A percentile compares a stretch with the other conserved stretches of the same genome.
Conservation (phyloP, 495 filamentous ascomycete genomes). For the Baudoinia panamericana region DNA sequence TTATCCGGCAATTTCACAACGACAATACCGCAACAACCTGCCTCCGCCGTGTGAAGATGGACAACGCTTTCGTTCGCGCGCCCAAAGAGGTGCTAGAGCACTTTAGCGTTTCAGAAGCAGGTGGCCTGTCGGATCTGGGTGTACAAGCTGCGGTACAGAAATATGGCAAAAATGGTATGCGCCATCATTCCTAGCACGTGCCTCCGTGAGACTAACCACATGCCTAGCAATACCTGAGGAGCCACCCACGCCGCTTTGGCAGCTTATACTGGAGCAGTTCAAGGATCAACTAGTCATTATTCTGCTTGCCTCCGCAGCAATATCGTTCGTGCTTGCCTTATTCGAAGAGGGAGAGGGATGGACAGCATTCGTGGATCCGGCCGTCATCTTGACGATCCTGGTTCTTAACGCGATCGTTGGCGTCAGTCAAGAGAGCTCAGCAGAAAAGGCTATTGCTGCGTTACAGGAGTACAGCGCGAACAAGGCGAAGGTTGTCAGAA, state of each 20-base stretch:
- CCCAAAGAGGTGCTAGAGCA: conserved; percentile 20
- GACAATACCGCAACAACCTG: too few relatives aligned
- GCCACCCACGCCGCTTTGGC: conserved; percentile 91
- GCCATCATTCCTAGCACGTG: conserved; percentile 14
- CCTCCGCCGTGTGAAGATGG: conserved; percentile 12
- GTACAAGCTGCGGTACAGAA: conserved; percentile 13
- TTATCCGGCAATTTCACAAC: too few relatives aligned
- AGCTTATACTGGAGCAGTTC: conserved; percentile 95
- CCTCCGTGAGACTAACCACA: conserved; percentile 19
- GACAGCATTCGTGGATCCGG: conserved; percentile 97
- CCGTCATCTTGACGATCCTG: conserved; percentile 92
- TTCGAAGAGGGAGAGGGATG: conserved; percentile 88
- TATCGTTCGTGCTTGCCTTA: conserved; percentile 87
- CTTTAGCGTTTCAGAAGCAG: conserved; percentile 18
- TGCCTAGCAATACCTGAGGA: conserved; percentile 77
- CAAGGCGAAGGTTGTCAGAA: conserved; percentile 81
- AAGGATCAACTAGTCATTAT: conserved; percentile 98
- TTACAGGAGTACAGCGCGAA: conserved; percentile 99
- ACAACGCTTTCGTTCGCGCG: conserved; percentile 19
- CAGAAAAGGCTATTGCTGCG: conserved; percentile 96
- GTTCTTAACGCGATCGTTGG: conserved; percentile 94
- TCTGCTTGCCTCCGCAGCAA: conserved; percentile 78
- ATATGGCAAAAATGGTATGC: conserved; percentile 21
- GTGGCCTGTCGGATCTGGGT: conserved; percentile 13
- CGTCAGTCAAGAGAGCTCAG: conserved; percentile 96